Conservation (phyloP, 2,329 filamentous ascomycete genomes). For the Fusarium tricinctum region DNA sequence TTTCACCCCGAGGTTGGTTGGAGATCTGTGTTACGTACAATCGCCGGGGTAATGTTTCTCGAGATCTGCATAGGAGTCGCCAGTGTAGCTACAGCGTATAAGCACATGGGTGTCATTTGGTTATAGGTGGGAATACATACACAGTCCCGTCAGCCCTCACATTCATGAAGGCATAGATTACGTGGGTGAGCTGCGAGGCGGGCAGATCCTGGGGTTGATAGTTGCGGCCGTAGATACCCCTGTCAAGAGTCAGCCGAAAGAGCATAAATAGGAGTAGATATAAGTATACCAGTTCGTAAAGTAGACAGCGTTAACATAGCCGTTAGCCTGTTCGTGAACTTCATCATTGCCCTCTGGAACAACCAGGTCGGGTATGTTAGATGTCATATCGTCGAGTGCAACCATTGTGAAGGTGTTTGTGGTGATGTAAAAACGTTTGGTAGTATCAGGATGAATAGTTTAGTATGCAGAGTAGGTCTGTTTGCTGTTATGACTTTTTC, state of each 20-base stretch:
- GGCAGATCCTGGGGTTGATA: slow-evolving; percentile 80
- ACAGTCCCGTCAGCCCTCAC: slow-evolving; percentile 79
- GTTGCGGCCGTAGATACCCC: slow-evolving; percentile 81
- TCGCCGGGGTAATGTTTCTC: slow-evolving; percentile 41
- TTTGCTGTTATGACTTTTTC: neutral
- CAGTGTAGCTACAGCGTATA: slow-evolving; percentile 21
- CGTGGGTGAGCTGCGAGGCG: slow-evolving; percentile 76
- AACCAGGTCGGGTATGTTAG: slow-evolving; percentile 20
- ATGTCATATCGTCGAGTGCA: slow-evolving; percentile 27
- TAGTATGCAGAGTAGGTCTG: neutral
- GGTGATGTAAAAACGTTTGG: neutral
- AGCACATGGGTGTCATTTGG: fast-evolving
- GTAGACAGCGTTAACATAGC: slow-evolving; percentile 30
- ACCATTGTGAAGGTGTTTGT: slow-evolving; percentile 16
- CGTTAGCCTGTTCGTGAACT: slow-evolving; percentile 5
- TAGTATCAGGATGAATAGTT: neutral
- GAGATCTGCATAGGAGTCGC: slow-evolving; percentile 38
- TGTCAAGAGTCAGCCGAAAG: slow-evolving; percentile 37
- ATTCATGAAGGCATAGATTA: slow-evolving; percentile 86
- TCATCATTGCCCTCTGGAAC: slow-evolving; percentile 12
- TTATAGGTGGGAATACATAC: slow-evolving; percentile 55
- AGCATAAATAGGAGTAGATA: fast-evolving
- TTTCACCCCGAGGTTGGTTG: too few relatives aligned
- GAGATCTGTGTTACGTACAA: slow-evolving; percentile 15
- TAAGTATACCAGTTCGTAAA: slow-evolving; percentile 36